Percentiles rank a stretch among this genome's conserved stretches.
These are phyloP conservation scores for Agrostemma githago DNA, from an alignment of 148 eudicot species.

Conservation along the genomic window DNA sequence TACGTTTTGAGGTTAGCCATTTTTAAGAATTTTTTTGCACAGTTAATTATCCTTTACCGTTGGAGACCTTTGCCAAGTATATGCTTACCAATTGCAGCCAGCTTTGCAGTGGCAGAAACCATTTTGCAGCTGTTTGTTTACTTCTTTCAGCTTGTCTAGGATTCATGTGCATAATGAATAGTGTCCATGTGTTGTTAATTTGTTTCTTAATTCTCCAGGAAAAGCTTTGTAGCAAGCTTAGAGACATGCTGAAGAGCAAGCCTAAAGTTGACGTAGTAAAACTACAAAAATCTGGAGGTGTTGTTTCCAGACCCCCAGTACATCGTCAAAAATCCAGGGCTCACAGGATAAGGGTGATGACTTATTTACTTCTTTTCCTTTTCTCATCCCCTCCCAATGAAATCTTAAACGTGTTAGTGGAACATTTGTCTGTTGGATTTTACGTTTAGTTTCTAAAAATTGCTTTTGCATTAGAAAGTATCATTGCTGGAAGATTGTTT, in stretches of 20 bases:
- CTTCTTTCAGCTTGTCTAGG: not conserved
- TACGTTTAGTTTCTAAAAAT: not conserved
- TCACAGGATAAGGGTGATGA: slow-evolving; percentile 64
- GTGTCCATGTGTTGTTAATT: not conserved
- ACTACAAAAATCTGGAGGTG: slow-evolving; percentile 96
- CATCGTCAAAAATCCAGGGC: slow-evolving; percentile 69
- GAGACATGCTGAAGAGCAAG: slow-evolving; percentile 68
- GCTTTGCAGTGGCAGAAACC: slow-evolving; percentile 1
- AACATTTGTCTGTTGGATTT: not conserved
- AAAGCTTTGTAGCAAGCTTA: slow-evolving; percentile 93
- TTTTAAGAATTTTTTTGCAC: not conserved
- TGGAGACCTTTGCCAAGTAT: not conserved
- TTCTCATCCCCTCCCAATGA: not conserved
- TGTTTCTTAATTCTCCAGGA: slow-evolving; percentile 48
- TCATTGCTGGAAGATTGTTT: not conserved
- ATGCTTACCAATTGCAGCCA: not conserved
- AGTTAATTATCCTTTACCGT: not conserved
- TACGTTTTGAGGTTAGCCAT: not conserved
- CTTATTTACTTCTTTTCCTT: not conserved
- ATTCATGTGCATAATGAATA: not conserved
- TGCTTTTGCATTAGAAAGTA: not conserved
- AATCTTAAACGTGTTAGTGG: not conserved
- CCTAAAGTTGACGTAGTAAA: slow-evolving; percentile 95
- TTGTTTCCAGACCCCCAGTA: slow-evolving; percentile 65
- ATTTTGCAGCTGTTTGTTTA: not conserved